These are phyloP conservation scores for Kwoniella shivajii DNA, from an alignment of 1,284 basidiomycete genomes.

Conservation along the genomic window DNA sequence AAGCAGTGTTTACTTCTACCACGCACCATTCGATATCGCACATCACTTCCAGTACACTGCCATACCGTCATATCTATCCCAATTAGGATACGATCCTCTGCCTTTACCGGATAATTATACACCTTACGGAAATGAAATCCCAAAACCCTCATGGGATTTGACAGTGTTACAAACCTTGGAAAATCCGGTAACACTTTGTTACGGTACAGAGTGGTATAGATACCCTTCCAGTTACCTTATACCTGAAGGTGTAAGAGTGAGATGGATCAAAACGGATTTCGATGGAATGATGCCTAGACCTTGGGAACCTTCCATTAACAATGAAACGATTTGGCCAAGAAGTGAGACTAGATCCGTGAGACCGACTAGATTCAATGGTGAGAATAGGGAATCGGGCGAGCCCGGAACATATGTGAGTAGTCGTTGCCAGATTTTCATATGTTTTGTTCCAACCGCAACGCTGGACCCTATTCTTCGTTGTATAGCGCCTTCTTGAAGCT, in stretches of 20 bases:
- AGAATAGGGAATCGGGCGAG: slow-evolving; percentile 72
- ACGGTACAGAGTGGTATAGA: slow-evolving; percentile 94
- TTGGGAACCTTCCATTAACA: slow-evolving; percentile 37
- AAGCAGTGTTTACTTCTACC: slow-evolving; percentile 85
- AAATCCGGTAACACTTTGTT: slow-evolving; percentile 69
- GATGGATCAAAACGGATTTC: slow-evolving; percentile 88
- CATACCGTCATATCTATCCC: slow-evolving; percentile 75
- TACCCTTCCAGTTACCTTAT: slow-evolving; percentile 90
- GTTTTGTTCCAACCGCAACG: background rate
- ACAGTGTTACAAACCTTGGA: slow-evolving; percentile 69
- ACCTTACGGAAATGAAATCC: slow-evolving; percentile 56
- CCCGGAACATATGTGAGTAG: slow-evolving; percentile 74
- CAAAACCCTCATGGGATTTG: slow-evolving; percentile 66
- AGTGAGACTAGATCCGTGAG: slow-evolving; percentile 65
- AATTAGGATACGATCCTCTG: slow-evolving; percentile 63
- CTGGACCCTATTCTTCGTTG: background rate
- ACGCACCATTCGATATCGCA: slow-evolving; percentile 77
- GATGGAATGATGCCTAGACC: slow-evolving; percentile 79
- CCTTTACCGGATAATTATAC: slow-evolving; percentile 38
- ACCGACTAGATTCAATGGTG: slow-evolving; percentile 77
- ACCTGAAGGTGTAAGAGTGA: slow-evolving; percentile 76
- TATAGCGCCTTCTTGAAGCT: background rate
- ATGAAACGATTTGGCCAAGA: slow-evolving; percentile 59
- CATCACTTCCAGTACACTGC: slow-evolving; percentile 75
- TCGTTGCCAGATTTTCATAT: background rate